Conservation (phyloP, 2,329 filamentous ascomycete species). For the Xylaria sp. region DNA sequence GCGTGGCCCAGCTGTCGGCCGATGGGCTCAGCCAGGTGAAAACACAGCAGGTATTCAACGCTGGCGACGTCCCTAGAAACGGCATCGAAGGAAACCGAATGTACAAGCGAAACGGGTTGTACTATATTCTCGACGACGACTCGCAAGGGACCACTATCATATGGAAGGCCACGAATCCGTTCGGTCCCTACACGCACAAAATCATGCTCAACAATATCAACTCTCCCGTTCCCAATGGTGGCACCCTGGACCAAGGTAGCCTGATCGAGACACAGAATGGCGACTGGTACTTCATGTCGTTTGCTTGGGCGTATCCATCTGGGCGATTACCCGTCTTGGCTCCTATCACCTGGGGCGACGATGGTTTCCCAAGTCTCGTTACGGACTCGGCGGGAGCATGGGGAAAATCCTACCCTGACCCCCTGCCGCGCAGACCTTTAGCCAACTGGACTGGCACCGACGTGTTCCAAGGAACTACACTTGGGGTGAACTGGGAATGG, state of each 20-base stretch:
- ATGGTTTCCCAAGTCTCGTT: too few relatives aligned
- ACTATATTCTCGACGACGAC: background rate
- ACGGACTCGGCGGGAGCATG: too few relatives aligned
- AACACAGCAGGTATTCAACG: background rate
- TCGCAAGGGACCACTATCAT: background rate
- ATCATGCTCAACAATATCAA: background rate
- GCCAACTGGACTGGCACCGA: too few relatives aligned
- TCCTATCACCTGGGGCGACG: background rate
- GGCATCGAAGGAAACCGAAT: background rate
- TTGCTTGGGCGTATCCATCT: background rate
- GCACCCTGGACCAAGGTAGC: background rate
- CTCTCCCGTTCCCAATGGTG: conserved; percentile 1
- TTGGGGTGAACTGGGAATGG: too few relatives aligned
- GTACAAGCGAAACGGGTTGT: background rate
- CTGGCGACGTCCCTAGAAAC: background rate
- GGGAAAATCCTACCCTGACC: too few relatives aligned
- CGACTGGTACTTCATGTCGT: conserved; percentile 2
- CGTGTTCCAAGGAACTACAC: too few relatives aligned
- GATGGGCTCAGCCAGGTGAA: background rate
- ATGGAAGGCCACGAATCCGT: background rate
- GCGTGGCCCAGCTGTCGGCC: background rate
- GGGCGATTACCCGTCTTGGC: background rate
- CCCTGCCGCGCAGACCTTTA: too few relatives aligned
- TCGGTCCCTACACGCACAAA: conserved; percentile 1
- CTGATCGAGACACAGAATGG: background rate